Evolutionary conservation across 2,329 filamentous ascomycete species (phyloP).

Genomic region (Nigrospora osmanthi): DNA sequence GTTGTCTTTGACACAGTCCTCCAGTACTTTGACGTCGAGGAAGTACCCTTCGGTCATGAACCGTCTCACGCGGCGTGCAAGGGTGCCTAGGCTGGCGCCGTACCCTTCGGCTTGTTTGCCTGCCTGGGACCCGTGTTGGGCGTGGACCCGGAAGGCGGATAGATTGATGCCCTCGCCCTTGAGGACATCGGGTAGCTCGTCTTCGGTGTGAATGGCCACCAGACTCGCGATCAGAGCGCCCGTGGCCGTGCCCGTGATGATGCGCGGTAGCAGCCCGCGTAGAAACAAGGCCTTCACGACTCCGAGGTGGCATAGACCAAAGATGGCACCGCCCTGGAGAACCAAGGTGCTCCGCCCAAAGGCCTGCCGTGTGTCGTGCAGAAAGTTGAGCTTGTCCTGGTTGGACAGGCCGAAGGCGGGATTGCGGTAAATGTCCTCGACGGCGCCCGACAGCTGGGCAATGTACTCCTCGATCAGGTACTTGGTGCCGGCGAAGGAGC

Average conservation of each 20-base stretch:
- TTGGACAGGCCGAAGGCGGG: conserved; percentile 40
- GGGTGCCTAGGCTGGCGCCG: conserved; percentile 53
- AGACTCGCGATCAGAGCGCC: conserved; percentile 85
- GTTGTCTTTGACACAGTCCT: conserved; percentile 76
- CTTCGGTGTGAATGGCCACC: conserved; percentile 79
- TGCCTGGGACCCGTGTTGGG: conserved; percentile 20
- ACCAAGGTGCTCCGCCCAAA: conserved; percentile 83
- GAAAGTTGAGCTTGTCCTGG: conserved; percentile 75
- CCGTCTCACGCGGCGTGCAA: conserved; percentile 57
- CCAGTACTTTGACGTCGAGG: conserved; percentile 72
- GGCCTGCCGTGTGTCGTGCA: conserved; percentile 80
- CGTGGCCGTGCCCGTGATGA: conserved; percentile 86
- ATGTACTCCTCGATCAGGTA: conserved; percentile 88
- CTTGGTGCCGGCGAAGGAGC: conserved; percentile 83
- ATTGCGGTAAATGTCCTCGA: conserved; percentile 61
- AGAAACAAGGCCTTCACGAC: conserved; percentile 83
- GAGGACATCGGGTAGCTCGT: conserved; percentile 71
- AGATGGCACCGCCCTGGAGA: conserved; percentile 83
- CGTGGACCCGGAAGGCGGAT: conserved; percentile 58
- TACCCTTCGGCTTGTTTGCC: conserved; percentile 30
- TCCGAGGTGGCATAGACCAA: conserved; percentile 82
- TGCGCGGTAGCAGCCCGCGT: conserved; percentile 73
- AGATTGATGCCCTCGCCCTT: conserved; percentile 76
- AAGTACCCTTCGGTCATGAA: conserved; percentile 75
- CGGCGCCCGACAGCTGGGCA: conserved; percentile 70